These are phyloP conservation scores for Emergomyces pasteurianus DNA, from an alignment of 2,329 filamentous ascomycete genomes.

Conservation along the genomic window DNA sequence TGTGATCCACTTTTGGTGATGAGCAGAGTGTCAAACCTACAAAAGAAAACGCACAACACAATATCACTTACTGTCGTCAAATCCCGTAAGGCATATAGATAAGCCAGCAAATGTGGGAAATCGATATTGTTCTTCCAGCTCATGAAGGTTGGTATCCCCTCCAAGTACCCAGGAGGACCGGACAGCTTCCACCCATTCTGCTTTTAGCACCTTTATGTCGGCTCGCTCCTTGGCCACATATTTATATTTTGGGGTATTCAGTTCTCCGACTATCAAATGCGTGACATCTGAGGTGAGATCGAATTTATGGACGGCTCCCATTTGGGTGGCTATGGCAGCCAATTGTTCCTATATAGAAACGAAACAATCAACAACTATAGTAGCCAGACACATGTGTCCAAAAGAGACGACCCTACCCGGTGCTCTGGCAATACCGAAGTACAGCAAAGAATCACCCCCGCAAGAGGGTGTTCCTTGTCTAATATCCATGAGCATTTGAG, in stretches of 20 bases:
- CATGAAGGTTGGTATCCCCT: constrained; percentile 57
- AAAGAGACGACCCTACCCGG: constrained; percentile 45
- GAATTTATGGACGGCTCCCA: constrained; percentile 78
- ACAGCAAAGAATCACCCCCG: constrained; percentile 70
- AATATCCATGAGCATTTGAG: constrained; percentile 14
- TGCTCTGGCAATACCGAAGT: constrained; percentile 71
- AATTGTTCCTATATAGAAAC: constrained; percentile 25
- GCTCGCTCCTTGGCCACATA: constrained; percentile 84
- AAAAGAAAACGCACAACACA: background rate
- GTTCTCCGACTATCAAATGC: constrained; percentile 81
- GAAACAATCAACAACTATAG: background rate
- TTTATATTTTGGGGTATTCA: constrained; percentile 84
- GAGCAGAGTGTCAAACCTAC: background rate
- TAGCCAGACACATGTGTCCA: constrained; percentile 6
- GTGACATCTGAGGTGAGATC: constrained; percentile 95
- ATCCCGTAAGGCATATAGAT: constrained; percentile 57
- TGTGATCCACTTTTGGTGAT: constrained; percentile 30
- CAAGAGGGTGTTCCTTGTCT: constrained; percentile 53
- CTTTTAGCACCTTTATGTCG: constrained; percentile 71
- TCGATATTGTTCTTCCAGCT: constrained; percentile 50
- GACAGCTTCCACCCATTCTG: constrained; percentile 75
- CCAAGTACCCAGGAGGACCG: constrained; percentile 70
- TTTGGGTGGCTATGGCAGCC: constrained; percentile 49
- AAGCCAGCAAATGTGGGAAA: constrained; percentile 39
- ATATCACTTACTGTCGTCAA: constrained; percentile 46